These are phyloP conservation scores for cucumber (Cucumis sativus) DNA, from an alignment of 306 rosid species.

Conservation along the genomic window DNA sequence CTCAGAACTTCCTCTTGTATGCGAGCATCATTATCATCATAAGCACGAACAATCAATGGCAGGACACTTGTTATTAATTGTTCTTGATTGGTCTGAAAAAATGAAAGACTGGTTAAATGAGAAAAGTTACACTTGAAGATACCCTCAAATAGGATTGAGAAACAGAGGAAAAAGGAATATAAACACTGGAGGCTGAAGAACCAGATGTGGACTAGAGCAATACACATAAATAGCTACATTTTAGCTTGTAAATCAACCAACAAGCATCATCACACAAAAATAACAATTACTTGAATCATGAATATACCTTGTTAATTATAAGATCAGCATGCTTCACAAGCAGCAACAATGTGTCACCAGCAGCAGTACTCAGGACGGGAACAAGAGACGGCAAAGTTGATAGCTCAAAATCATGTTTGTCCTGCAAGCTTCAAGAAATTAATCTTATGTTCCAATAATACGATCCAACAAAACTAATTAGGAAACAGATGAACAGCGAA, in stretches of 20 bases:
- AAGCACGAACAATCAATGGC: slow-evolving; percentile 92
- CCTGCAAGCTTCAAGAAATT: slow-evolving; percentile 33
- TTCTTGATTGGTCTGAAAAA: slow-evolving; percentile 64
- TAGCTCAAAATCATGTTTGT: slow-evolving; percentile 83
- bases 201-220: neutral
- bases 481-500: neutral
- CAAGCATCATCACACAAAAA: neutral
- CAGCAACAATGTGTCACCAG: slow-evolving; percentile 76
- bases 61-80: slow-evolving; percentile 72
- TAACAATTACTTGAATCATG: neutral
- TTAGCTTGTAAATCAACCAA: neutral
- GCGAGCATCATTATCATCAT: slow-evolving; percentile 85
- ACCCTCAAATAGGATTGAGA: neutral
- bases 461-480: neutral
- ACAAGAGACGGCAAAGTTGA: slow-evolving; percentile 91
- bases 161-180: neutral
- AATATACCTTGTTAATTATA: slow-evolving; percentile 65
- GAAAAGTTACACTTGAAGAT: neutral
- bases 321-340: slow-evolving; percentile 90
- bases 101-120: slow-evolving; percentile 3
- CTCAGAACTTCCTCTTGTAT: slow-evolving; percentile 93
- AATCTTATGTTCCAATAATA: slow-evolving; percentile 1
- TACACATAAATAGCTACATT: neutral
- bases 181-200: neutral
- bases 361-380: slow-evolving; percentile 78